Conservation (phyloP, 805 yeast species). For the Starmera quercuum region DNA sequence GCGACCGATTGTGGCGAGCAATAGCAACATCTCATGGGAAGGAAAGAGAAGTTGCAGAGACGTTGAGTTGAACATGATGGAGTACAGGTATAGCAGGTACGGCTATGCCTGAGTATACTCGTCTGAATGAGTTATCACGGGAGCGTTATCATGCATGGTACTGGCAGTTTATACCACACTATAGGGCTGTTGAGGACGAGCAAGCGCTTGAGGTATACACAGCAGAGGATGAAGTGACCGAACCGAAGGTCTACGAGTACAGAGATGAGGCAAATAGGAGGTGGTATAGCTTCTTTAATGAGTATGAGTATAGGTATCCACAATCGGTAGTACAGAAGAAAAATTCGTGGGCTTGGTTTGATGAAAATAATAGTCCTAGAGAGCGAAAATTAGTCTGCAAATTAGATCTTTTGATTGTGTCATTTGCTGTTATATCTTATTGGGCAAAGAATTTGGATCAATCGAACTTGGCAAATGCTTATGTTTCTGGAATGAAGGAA, state of each 20-base stretch:
- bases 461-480: conserved; percentile 55
- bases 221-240: neutral
- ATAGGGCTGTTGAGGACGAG: neutral
- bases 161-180: neutral
- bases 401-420: conserved; percentile 43
- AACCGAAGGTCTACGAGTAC: conserved; percentile 20
- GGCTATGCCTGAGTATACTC: no score
- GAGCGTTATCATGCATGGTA: neutral
- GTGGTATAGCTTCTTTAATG: conserved; percentile 42
- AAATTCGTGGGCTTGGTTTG: conserved; percentile 1
- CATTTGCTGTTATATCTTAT: conserved; percentile 49
- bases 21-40: no score
- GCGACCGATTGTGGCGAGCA: no score
- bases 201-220: neutral
- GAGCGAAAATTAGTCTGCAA: conserved; percentile 38
- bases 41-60: no score
- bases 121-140: no score
- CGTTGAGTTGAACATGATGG: no score
- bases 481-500: conserved; percentile 53
- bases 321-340: conserved; percentile 19
- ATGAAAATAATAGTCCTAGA: conserved; percentile 19
- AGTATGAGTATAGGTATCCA: conserved; percentile 38
- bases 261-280: conserved; percentile 30
- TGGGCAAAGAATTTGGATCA: conserved; percentile 63
- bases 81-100: no score